Base-by-base conservation (phyloP, 805 yeast genomes). In the Candida taoyuanica region DNA sequence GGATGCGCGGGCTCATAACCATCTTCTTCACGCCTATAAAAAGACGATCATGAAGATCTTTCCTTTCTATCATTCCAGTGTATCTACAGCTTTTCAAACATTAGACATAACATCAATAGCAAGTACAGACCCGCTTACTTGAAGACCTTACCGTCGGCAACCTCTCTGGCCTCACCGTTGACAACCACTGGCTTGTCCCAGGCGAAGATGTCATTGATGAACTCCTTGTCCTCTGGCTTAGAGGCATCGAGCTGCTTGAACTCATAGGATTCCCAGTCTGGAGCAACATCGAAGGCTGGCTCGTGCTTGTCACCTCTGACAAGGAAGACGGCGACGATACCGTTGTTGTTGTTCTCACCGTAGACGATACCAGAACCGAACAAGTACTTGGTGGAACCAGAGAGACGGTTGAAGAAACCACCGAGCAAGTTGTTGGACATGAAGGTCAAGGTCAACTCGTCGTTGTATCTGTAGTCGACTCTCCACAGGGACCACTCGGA, bases 281-380 rank as follows among this genome's bases (percentile, higher is more conserved):
- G 97, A 62, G 98, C 98, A 66, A 93, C 98, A 51, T 91, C 85
- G 62, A 91, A 87, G 48, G 96, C 98, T 66, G 97, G 95, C 41
- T 56, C 76, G 62, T 56, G 70, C 47, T 91, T 96, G 70, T 91
- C 86, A 59, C 98, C 98, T 74, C 98, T 88, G 61, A 91, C 81
- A 61, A 93, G 69, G 76, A 91, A 82, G 62, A 83, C 95, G 74
- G 96, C 97, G 56, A 85, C 72, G 64, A 91, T 89, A 74, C 97
- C 98, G 72, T 91, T 91, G 82, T 82, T 74, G 84, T 88, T 91
- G 88, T 88, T 87, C 75, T 85, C 97, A 70, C 98, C 98, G 73
- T 85, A 91, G 55, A 93, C 98, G 58, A 89, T 95, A 70, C 83
- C 65, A 61, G 80, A 73, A 62, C 98, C 98, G 65, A 91, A 91